phyloP scores from a whole-genome alignment of 768 basidiomycete genomes.

The Vishniacozyma victoriae region DNA sequence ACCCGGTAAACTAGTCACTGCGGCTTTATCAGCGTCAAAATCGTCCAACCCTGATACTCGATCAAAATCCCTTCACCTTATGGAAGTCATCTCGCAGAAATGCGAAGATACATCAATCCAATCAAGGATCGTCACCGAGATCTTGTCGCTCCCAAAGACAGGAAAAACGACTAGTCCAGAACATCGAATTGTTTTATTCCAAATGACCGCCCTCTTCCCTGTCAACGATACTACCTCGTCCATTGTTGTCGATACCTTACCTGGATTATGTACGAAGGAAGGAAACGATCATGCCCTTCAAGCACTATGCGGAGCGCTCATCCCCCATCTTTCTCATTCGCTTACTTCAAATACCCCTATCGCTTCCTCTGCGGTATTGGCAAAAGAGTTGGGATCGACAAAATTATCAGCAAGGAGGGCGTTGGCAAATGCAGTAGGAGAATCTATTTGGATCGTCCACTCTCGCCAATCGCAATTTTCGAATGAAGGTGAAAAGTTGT shows the following conservation, averaged over 20 bases:
- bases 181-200: conserved; percentile 73
- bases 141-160: conserved; percentile 66
- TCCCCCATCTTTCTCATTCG: conserved; percentile 57
- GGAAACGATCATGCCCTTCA: conserved; percentile 62
- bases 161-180: conserved; percentile 85
- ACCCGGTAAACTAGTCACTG: conserved; percentile 55
- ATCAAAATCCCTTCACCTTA: conserved; percentile 55
- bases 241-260: conserved; percentile 49
- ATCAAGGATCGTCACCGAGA: conserved; percentile 57
- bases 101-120: conserved; percentile 47
- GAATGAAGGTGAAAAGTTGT: conserved; percentile 54
- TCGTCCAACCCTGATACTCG: conserved; percentile 65
- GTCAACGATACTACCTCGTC: conserved; percentile 55
- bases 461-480: conserved; percentile 44
- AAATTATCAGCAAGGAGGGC: conserved; percentile 62
- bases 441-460: conserved; percentile 54
- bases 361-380: conserved; percentile 54
- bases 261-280: conserved; percentile 63
- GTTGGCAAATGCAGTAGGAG: conserved; percentile 61
- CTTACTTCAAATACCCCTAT: conserved; percentile 51
- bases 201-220: conserved; percentile 60
- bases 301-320: conserved; percentile 56
- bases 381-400: conserved; percentile 64
- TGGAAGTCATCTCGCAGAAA: conserved; percentile 50
- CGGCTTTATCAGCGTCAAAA: conserved; percentile 43